Percentiles rank a stretch among this genome's conserved stretches.
Evolutionary conservation across 1,139 yeast species (phyloP).

Genomic region (Yamadazyma trypodendri): DNA sequence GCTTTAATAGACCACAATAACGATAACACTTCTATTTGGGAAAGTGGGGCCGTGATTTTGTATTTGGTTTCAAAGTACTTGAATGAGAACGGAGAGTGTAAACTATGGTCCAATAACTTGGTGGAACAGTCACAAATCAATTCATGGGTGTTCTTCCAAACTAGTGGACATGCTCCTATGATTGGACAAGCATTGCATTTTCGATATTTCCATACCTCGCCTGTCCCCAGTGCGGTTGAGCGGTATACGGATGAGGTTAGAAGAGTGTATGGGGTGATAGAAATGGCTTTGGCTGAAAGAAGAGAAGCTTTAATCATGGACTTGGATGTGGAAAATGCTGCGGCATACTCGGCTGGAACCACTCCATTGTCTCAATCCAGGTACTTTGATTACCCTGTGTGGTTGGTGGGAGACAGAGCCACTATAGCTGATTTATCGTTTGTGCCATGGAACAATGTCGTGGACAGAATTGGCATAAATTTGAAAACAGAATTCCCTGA

Average conservation of each 20-base stretch:
- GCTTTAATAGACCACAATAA: constrained; percentile 86
- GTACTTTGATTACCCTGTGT: constrained; percentile 89
- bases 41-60: constrained; percentile 84
- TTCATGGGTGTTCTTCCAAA: constrained; percentile 91
- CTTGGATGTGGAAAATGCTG: constrained; percentile 81
- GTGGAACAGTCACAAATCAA: constrained; percentile 84
- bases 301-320: constrained; percentile 91
- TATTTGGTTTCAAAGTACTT: constrained; percentile 70
- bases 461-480: constrained; percentile 87
- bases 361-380: constrained; percentile 84
- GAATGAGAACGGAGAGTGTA: constrained; percentile 70
- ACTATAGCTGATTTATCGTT: constrained; percentile 90
- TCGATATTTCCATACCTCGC: constrained; percentile 84
- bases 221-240: constrained; percentile 85
- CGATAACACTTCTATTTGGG: constrained; percentile 86
- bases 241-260: constrained; percentile 92
- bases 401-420: constrained; percentile 90
- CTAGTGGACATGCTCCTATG: constrained; percentile 97
- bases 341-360: constrained; percentile 86
- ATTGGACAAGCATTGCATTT: constrained; percentile 96
- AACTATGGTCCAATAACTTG: constrained; percentile 77
- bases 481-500: constrained; percentile 89
- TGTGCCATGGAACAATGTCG: constrained; percentile 97
- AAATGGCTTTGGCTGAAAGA: constrained; percentile 92
- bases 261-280: constrained; percentile 90